phyloP scores from a whole-genome alignment of 139 green algal genomes.

The Nannochloris sp. region DNA sequence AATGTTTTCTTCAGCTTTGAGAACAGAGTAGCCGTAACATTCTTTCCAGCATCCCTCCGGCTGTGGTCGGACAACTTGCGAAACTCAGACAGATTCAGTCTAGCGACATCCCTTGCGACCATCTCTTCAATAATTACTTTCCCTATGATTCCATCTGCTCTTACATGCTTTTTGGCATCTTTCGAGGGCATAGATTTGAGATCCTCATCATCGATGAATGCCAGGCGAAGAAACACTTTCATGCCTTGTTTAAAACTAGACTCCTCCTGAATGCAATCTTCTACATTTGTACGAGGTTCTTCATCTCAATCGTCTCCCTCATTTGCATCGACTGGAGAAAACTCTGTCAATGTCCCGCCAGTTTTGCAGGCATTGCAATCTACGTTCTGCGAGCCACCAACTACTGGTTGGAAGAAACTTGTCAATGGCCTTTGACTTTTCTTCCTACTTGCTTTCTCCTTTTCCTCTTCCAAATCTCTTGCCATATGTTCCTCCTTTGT shows the following conservation, averaged over 20 bases:
- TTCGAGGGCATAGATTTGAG: neutral
- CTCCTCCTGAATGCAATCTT: neutral
- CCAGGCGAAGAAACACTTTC: neutral
- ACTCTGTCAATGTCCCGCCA: no score
- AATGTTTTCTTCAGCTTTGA: neutral
- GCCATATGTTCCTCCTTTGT: neutral
- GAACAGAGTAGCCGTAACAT: neutral
- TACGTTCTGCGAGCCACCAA: neutral
- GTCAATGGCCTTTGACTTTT: neutral
- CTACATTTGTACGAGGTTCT: neutral
- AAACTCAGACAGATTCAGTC: neutral
- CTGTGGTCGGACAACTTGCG: neutral
- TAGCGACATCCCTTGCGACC: neutral
- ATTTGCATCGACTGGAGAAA: neutral
- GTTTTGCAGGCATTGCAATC: no score
- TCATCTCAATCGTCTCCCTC: neutral
- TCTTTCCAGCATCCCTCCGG: neutral
- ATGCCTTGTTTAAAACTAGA: neutral
- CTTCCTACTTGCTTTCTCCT: neutral
- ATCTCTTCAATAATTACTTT: constrained; percentile 2
- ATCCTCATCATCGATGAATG: neutral
- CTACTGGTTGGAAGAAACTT: neutral
- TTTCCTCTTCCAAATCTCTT: neutral
- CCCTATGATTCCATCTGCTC: neutral
- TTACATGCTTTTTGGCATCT: neutral